Evolutionary conservation across 2,329 filamentous ascomycete genomes (phyloP).

Genomic region (Podosphaera aphanis): DNA sequence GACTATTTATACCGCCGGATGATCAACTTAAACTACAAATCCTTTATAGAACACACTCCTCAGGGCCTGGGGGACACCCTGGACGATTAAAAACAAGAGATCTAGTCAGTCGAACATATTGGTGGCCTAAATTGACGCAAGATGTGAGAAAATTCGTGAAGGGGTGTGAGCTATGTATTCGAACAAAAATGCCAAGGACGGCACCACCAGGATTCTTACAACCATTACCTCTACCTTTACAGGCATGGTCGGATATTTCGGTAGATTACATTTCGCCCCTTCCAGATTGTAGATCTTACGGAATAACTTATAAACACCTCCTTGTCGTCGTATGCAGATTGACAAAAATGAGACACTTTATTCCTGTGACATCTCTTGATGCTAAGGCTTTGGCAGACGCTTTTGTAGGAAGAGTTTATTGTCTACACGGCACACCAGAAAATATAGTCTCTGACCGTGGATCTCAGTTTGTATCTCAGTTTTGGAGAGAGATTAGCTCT

Average conservation of each 20-base stretch:
- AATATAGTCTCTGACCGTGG: conserved; percentile 4
- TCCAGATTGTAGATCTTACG: not conserved
- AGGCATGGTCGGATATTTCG: conserved; percentile 2
- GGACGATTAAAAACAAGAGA: too few relatives aligned
- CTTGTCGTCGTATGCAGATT: not conserved
- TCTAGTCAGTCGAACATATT: not conserved
- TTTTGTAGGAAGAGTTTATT: conserved; percentile 1
- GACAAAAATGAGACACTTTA: too few relatives aligned
- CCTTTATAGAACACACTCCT: too few relatives aligned
- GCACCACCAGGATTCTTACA: conserved; percentile 2
- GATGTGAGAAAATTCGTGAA: not conserved
- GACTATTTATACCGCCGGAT: too few relatives aligned
- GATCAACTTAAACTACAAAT: too few relatives aligned
- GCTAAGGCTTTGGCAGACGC: not conserved
- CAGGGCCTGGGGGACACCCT: too few relatives aligned
- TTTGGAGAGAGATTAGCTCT: not conserved
- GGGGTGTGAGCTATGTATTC: not conserved
- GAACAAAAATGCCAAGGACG: not conserved
- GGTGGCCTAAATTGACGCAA: not conserved
- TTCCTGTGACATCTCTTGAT: too few relatives aligned
- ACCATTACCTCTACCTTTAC: not conserved
- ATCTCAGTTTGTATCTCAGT: conserved; percentile 3
- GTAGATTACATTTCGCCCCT: not conserved
- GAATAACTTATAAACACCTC: not conserved
- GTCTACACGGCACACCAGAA: conserved; percentile 1